Base-by-base conservation (phyloP, 768 basidiomycete species). In the Symmetrospora coprosmae region DNA sequence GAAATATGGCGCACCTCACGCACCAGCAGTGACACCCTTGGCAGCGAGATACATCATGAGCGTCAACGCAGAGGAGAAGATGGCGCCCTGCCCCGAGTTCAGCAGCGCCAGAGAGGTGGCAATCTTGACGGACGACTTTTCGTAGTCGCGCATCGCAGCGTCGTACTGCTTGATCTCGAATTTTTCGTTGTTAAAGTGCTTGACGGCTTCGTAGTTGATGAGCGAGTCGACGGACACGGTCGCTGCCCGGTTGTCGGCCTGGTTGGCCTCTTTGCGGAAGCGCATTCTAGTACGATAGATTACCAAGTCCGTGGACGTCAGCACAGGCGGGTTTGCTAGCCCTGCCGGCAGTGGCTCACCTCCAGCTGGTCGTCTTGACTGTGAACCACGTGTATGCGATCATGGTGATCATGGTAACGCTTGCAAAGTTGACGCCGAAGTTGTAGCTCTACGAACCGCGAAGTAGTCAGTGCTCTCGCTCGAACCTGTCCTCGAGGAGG, bases 171-270 rank as follows among this genome's bases (percentile, higher is more conserved):
- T 77, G 7, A 94, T 78, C 74, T 99, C 92, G 68, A 82, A 87
- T 59, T 79, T 80, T 71, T 97, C 94, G 70, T 99, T 99, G 76
- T 94, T 96, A 78, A 97, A 97, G 69, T 92, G 84, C 89, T 97
- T 99, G 68, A 99, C 94, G 2, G 94, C 94, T 71, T 99, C 94
- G 68, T 88, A 97, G 70, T 99, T 99, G 71, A 99, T 92, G 41
- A 99, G 75, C 0, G 91, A 87, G 70, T 99, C 94, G 2, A 97
- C 88, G 2, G 88, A 87, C 1, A 85, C 80, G 0, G 87, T 86
- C 0, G 92, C 94, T 17, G 92, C 91, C 69, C 85, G 86, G 73
- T 99, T 97, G 66, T 99, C 94, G 0, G 94, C 94, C 60, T 85
- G 80, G 73, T 99, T 99, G 0, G 92, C 94, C 63, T 94, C 81